phyloP scores from a whole-genome alignment of 495 filamentous ascomycete species.

The Cairneyella variabilis region DNA sequence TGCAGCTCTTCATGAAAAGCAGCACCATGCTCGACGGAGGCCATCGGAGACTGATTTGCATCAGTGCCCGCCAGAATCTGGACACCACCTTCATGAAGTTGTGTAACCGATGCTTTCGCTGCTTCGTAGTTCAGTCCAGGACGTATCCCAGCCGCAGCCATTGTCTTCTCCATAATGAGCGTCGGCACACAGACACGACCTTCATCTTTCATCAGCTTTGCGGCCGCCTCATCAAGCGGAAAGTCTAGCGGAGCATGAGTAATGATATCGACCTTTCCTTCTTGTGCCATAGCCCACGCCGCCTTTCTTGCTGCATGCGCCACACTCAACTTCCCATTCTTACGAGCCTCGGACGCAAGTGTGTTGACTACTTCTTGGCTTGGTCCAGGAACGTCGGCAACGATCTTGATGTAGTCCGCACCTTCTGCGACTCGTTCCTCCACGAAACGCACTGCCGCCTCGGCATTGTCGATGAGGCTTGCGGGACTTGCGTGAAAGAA shows the following conservation, averaged over 20 bases:
- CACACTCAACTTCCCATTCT: conserved; percentile 24
- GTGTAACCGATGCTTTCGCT: conserved; percentile 26
- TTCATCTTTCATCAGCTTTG: conserved; percentile 20
- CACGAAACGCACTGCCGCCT: conserved; percentile 30
- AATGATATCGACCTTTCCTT: conserved; percentile 27
- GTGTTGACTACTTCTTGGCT: conserved; percentile 28
- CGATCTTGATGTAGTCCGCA: conserved; percentile 40
- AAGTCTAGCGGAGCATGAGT: conserved; percentile 35
- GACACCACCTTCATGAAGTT: conserved; percentile 27
- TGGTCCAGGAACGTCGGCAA: conserved; percentile 30
- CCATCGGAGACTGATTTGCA: conserved; percentile 23
- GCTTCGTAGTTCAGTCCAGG: conserved; percentile 25
- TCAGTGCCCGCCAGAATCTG: conserved; percentile 35
- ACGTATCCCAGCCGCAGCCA: conserved; percentile 20
- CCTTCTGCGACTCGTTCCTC: conserved; percentile 31
- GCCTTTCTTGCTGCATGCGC: conserved; percentile 27
- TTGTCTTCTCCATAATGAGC: conserved; percentile 26
- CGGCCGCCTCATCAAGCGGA: conserved; percentile 17
- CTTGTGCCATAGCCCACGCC: conserved; percentile 26
- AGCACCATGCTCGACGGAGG: conserved; percentile 22
- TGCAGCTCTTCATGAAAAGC: conserved; percentile 2
- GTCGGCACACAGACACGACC: conserved; percentile 29
- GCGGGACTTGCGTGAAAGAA: neutral
- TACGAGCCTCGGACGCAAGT: conserved; percentile 25
- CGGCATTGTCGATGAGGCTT: conserved; percentile 23